Evolutionary conservation across 139 green algal species (phyloP), one percentile per base, ranked within the genome.

Genomic region (Chlorella ohadii): DNA sequence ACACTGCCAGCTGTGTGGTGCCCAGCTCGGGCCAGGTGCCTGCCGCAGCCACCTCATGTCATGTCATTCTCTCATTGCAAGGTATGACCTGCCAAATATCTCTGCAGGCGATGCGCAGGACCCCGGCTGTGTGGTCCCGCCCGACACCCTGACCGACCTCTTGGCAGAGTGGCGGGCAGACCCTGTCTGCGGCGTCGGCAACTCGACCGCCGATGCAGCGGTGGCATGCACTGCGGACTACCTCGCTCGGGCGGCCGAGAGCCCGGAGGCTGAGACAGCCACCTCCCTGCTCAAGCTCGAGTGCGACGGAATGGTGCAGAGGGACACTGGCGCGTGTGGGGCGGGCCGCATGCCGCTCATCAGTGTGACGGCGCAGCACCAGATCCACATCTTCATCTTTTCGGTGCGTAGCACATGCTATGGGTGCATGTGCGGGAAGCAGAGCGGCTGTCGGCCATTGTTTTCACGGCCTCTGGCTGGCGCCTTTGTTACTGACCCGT

Each of bases 371-470:
- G 79, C 79, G 20, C 79, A 78, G 65, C 66, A 84, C 66, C 66
- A 84, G 79, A 68, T 85, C 13, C 80, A 85, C 80, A 72, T 79
- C 33, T 79, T 85, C 34, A 85, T 85, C 9, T 85, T 85, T 25
- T 55, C 7, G 11, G 44, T 55, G 44, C 11, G 44, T n/a, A n/a
- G n/a, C n/a, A n/a, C n/a, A n/a, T n/a, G n/a, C n/a, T n/a, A n/a
- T n/a, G n/a, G n/a, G n/a, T n/a, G n/a, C n/a, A n/a, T n/a, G n/a
- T n/a, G n/a, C n/a, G n/a, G n/a, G n/a, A n/a, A n/a, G n/a, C n/a
- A n/a, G n/a, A n/a, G n/a, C n/a, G n/a, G n/a, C n/a, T n/a, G n/a
- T n/a, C n/a, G n/a, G n/a, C n/a, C n/a, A n/a, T n/a, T n/a, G n/a
- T n/a, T n/a, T n/a, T n/a, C n/a, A n/a, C n/a, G n/a, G n/a, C n/a